Conservation (phyloP, 2,329 filamentous ascomycete species). For the Pyrenochaeta sp. region DNA sequence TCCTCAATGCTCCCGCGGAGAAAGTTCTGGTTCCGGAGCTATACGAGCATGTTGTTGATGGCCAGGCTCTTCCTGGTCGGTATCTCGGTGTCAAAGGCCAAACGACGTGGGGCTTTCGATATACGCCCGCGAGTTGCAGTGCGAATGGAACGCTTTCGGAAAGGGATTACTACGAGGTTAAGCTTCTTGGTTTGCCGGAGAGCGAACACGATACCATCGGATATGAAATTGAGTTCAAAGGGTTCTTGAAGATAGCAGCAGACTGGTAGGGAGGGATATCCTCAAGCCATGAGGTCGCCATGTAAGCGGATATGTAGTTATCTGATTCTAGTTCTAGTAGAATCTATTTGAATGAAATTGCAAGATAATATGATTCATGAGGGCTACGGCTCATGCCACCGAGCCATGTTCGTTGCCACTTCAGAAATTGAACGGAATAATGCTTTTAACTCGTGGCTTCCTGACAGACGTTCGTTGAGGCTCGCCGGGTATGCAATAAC, state of each 20-base stretch:
- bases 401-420: too few relatives aligned
- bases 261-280: too few relatives aligned
- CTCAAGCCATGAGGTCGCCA: too few relatives aligned
- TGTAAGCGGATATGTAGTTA: too few relatives aligned
- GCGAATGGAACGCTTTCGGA: conserved; percentile 1
- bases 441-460: too few relatives aligned
- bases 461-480: too few relatives aligned
- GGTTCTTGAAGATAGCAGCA: conserved; percentile 11
- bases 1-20: conserved; percentile 5
- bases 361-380: too few relatives aligned
- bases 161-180: conserved; percentile 9
- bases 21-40: conserved; percentile 12
- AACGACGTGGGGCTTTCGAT: conserved; percentile 21
- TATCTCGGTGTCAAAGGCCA: conserved; percentile 15
- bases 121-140: conserved; percentile 6
- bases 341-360: too few relatives aligned
- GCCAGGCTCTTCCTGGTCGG: conserved; percentile 7
- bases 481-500: too few relatives aligned
- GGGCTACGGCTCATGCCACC: too few relatives aligned
- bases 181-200: conserved; percentile 12
- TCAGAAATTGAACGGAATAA: too few relatives aligned
- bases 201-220: conserved; percentile 8
- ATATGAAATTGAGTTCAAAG: conserved; percentile 8
- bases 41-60: conserved; percentile 15
- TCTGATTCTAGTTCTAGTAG: too few relatives aligned